Base-by-base conservation (phyloP, 1,284 basidiomycete genomes). In the Trametes sp. region DNA sequence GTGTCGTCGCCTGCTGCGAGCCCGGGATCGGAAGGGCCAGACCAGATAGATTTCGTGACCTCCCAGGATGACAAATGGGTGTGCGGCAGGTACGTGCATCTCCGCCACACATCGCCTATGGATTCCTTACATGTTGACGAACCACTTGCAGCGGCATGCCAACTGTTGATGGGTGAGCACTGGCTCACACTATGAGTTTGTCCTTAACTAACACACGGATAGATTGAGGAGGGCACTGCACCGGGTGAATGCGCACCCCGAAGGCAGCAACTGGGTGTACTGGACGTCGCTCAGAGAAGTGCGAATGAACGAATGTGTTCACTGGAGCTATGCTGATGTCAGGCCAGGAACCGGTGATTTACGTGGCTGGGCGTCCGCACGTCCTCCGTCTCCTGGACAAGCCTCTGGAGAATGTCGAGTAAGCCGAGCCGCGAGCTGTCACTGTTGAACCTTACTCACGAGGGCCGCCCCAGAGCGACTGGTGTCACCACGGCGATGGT, bases 251-350 rank as follows among this genome's bases (percentile, higher is more conserved):
- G 95, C 94, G 4, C 87, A 86, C 2, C 89, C 91, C 14, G 81
- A 84, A 14, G 94, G 94, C 1, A 73, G 76, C 21, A 92, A 94
- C 61, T 84, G 76, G 66, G 90, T 95, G 4, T 88, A 87, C 65
- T 98, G 96, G 96, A 98, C 95, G 11, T 96, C 94, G 1, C 77
- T 98, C 61, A 85, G 96, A 73, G 96, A 96, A 80, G 92, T 90
- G 57, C 54, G 64, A 46, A 11, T n/a, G 10, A 8, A 31, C 38
- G 16, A 14, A 7, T 19, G 2, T 48, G 26, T 36, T n/a, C 23
- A 46, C 45, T 6, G 14, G 21, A 28, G 5, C 16, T 62, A 70
- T 57, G 24, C 44, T 49, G 38, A 61, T 61, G 59, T 61, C 53
- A 62, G 60, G 35, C 10, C 65, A 95, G 88, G 98, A 98, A 80